Base-by-base conservation (phyloP, 2,329 filamentous ascomycete genomes). In the Colletotrichum neosansevieriae region DNA sequence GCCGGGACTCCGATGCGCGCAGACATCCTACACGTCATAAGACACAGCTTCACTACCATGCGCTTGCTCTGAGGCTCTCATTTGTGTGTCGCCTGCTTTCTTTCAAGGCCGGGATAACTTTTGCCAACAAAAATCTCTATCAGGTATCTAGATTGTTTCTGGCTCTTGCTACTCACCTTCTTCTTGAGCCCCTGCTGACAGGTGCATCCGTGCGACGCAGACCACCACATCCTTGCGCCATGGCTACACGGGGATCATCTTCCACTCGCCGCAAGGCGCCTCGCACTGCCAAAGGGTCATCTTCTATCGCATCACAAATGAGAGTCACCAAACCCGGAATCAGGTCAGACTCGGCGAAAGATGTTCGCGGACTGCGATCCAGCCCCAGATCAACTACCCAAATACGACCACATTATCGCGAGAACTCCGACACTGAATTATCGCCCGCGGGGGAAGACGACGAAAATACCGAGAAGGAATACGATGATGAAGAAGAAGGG, bases 221-320 rank as follows among this genome's bases (percentile, higher is more conserved):
- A 2, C 42, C 6, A 24, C 21, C 13, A 34, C 60, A 60, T 50
- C 49, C 34, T 29, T 56, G 53, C 49, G 42, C 40, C 34, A 69
- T 69, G 66, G 49, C 66, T 29, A 29, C 66, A 36, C 24, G 42
- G 34, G 61, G 61, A 17, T 32, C 56, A 32, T 21, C 49, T 17
- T 17, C 34, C 38, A 34, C 42, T 34, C 66, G 66, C 24, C 66
- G 66, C 47, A 58, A 59, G 13, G 47, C 65, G 9, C 29, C 65
- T 17, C 53, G 54, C 38, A 56, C 44, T 13, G 15, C 56, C 34
- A 57, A 36, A 17, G 17, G 6, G 2, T 21, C 47, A 13, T 49
- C 61, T 17, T 60, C 61, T 15, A 21, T 19, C 9, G n/a, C 32
- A 10, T 19, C 58, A 10, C 66, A 36, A 17, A 60, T 50, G 32